Base-by-base conservation (phyloP, 495 filamentous ascomycete species). In the Neurospora sp. region DNA sequence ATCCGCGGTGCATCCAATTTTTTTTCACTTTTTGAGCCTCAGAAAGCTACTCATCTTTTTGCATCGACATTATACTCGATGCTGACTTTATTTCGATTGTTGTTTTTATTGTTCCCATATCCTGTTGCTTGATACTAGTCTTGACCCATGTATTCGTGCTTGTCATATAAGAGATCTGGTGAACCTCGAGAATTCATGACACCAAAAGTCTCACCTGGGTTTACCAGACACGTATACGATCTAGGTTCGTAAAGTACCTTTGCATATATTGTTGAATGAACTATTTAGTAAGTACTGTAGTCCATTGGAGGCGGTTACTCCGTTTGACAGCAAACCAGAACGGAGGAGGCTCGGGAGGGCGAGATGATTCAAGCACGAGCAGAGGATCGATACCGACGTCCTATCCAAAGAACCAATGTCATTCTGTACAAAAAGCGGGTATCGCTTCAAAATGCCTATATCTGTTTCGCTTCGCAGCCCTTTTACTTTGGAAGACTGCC, bases 1-100 rank as follows among this genome's bases (percentile, higher is more conserved):
- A 73, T 73, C 71, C 71, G 44, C 71, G 71, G 71, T 73, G 71
- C 71, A 41, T 73, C 71, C 71, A 72, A 38, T 14, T 20, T 9
- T 31, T 70, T 61, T 9, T 10, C 20, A 44, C 44, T 71, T 68
- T 71, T 41, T 65, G 41, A 6, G 16, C 31, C 12, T 39, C 6
- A 20, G 20, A 31, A 37, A 38, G n/a, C 3, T 22, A 20, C 22
- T 72, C 38, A 10, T 22, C n/a, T 18, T 42, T 46, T 6, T 53
- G 46, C 20, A 22, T 22, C n/a, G 10, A 59, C 48, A 27, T 27
- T 27, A 11, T 59, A 27, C 11, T 22, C 20, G 48, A 27, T 22
- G 11, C 20, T 5, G 48, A 31, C 5, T 59, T 59, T 48, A 9
- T 44, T 12, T 12, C 22, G 2, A 27, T 10, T 46, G 40, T 42